Conservation (phyloP, 495 filamentous ascomycete species). For the Penicillium canariense region DNA sequence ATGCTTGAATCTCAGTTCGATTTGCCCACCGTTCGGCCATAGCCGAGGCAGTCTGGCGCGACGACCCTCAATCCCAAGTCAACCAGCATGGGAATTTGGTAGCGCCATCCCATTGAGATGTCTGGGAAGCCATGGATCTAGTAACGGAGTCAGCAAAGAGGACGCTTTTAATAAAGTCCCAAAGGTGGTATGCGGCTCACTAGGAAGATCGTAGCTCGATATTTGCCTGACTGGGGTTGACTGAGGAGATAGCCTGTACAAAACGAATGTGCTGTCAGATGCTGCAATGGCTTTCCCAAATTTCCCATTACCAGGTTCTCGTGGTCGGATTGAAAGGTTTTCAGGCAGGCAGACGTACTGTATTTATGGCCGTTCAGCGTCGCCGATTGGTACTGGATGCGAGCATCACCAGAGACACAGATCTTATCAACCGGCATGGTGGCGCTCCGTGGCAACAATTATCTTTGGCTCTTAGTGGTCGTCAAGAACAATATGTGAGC, state of each 20-base stretch:
- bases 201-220: conserved; percentile 64
- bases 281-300: not conserved
- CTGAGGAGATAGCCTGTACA: conserved; percentile 62
- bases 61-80: conserved; percentile 68
- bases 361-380: conserved; percentile 64
- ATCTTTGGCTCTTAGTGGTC: not conserved
- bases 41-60: conserved; percentile 78
- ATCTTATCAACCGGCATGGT: conserved; percentile 58
- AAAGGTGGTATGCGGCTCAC: conserved; percentile 30
- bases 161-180: not conserved
- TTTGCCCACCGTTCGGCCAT: conserved; percentile 62
- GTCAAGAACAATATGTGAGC: not conserved
- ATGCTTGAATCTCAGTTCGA: not conserved
- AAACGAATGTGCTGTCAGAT: conserved; percentile 5
- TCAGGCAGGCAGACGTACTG: conserved; percentile 38
- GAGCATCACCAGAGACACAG: conserved; percentile 55
- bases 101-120: conserved; percentile 70
- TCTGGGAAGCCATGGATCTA: conserved; percentile 69
- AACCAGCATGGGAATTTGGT: conserved; percentile 76
- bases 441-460: not conserved
- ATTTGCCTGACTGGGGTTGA: conserved; percentile 50
- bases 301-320: too few relatives aligned
- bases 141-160: not conserved
- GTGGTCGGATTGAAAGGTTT: too few relatives aligned
- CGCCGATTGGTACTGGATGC: conserved; percentile 59